These are phyloP conservation scores for Tritrichomonas foetus DNA, from an alignment of 208 protist species.

Conservation along the genomic window DNA sequence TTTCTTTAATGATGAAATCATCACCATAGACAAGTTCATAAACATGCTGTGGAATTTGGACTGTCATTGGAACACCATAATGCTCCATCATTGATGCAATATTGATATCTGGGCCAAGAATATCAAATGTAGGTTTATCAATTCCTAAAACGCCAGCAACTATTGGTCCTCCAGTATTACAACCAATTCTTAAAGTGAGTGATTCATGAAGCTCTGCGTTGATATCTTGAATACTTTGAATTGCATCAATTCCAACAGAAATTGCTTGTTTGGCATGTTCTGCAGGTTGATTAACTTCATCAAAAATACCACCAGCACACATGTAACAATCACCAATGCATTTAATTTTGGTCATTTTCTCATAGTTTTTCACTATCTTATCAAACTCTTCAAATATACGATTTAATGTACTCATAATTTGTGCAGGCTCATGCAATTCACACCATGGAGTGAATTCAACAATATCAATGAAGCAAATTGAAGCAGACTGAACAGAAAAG, in stretches of 20 bases:
- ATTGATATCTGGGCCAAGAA: neutral
- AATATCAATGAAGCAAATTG: constrained; percentile 33
- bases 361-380: neutral
- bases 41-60: constrained; percentile 8
- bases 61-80: constrained; percentile 37
- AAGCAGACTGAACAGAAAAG: constrained; percentile 9
- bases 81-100: neutral
- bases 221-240: neutral
- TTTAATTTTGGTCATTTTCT: constrained; percentile 25
- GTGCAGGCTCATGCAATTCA: neutral
- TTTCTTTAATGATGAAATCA: neutral
- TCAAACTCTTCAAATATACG: neutral
- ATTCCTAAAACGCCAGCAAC: constrained; percentile 16
- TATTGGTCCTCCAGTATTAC: constrained; percentile 14
- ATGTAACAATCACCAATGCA: constrained; percentile 38
- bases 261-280: constrained; percentile 29
- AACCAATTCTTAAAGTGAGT: neutral
- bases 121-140: constrained; percentile 32
- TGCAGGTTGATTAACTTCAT: constrained; percentile 35
- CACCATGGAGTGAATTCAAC: constrained; percentile 17
- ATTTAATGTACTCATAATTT: neutral
- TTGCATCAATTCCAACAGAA: neutral
- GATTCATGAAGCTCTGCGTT: neutral
- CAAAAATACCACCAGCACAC: constrained; percentile 26
- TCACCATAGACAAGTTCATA: neutral